A percentile compares a stretch with the other conserved stretches of the same genome.
phyloP scores from a whole-genome alignment of 177 flowering plant genomes.

The Vitis hybrid region DNA sequence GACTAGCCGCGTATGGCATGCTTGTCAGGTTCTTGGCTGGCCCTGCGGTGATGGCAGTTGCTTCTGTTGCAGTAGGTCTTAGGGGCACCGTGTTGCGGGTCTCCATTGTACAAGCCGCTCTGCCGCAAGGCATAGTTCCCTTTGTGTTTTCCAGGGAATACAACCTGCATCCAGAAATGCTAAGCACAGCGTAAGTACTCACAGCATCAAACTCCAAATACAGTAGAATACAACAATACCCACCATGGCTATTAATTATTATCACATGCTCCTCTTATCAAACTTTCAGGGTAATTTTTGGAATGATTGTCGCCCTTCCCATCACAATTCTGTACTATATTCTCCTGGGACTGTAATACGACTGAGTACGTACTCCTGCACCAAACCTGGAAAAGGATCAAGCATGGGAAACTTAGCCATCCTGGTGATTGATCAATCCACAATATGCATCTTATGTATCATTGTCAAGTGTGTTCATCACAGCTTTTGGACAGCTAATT shows the following conservation, averaged over 20 bases:
- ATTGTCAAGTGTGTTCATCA: too few species aligned
- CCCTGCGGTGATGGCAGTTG: constrained; percentile 51
- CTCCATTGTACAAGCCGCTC: constrained; percentile 52
- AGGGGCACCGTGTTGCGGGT: constrained; percentile 38
- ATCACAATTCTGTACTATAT: constrained; percentile 31
- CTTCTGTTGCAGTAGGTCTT: constrained; percentile 46
- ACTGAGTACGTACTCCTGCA: too few species aligned
- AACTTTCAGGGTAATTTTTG: constrained; percentile 39
- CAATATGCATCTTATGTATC: too few species aligned
- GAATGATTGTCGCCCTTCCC: constrained; percentile 39
- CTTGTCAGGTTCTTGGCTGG: constrained; percentile 46
- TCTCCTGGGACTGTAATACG: constrained; percentile 28
- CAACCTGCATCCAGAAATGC: constrained; percentile 36
- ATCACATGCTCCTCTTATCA: neutral
- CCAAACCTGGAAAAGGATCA: too few species aligned
- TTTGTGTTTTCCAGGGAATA: constrained; percentile 51
- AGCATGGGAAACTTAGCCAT: too few species aligned
- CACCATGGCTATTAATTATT: neutral
- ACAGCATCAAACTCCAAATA: too few species aligned
- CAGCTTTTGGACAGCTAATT: too few species aligned
- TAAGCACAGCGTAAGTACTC: constrained; percentile 44
- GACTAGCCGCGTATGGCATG: constrained; percentile 42
- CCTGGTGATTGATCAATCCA: too few species aligned
- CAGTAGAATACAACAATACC: too few species aligned
- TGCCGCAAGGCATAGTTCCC: constrained; percentile 47